Conservation (phyloP, 2,329 filamentous ascomycete genomes). For the Claviceps purpurea region DNA sequence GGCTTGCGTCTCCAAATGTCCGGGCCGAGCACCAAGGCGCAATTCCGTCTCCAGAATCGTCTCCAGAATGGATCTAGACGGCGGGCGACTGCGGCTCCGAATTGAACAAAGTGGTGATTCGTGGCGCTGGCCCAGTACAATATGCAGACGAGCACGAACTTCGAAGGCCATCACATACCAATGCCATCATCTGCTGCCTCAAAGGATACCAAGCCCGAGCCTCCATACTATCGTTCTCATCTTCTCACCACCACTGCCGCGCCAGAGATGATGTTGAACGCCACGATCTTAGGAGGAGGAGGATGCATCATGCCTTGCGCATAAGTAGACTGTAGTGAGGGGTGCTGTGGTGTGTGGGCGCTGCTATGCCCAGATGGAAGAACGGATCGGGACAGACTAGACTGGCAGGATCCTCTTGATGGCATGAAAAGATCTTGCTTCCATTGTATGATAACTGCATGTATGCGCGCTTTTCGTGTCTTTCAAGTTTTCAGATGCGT, state of each 20-base stretch:
- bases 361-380: no score
- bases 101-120: not conserved
- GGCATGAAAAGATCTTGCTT: no score
- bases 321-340: not conserved
- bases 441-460: no score
- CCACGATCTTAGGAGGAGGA: not conserved
- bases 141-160: not conserved
- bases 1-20: not conserved
- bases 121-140: not conserved
- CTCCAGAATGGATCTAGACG: not conserved
- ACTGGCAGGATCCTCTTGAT: no score
- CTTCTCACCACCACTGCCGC: slow-evolving; percentile 13
- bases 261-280: not conserved
- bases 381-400: no score
- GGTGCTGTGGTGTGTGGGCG: no score
- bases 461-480: no score
- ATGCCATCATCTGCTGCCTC: slow-evolving; percentile 23
- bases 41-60: not conserved
- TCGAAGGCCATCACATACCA: not conserved
- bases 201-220: slow-evolving; percentile 18
- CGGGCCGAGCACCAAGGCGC: not conserved
- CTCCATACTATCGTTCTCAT: slow-evolving; percentile 12
- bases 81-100: no score
- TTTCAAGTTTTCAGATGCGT: no score
- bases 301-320: not conserved